Evolutionary conservation across 768 basidiomycete species (phyloP).

Genomic region (Hericium alpestre): DNA sequence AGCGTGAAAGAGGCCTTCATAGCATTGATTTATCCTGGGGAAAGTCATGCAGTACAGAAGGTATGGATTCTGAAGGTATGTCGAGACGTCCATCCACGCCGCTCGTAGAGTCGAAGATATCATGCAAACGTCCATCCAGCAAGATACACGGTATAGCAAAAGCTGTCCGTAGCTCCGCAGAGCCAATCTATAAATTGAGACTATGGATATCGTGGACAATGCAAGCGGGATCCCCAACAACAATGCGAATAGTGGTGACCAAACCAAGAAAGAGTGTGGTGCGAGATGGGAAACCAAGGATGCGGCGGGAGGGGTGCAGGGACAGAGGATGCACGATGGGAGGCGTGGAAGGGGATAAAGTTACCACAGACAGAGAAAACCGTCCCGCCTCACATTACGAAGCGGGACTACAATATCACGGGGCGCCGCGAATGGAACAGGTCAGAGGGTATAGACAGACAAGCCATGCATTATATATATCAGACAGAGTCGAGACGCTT

Average conservation of each 20-base stretch:
- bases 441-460: slow-evolving; percentile 10
- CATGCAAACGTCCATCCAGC: background rate
- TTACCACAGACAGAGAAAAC: background rate
- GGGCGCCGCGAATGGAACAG: background rate
- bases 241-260: background rate
- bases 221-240: background rate
- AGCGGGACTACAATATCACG: background rate
- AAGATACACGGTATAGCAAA: background rate
- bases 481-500: slow-evolving; percentile 1
- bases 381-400: background rate
- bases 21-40: too few species aligned
- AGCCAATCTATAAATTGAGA: background rate
- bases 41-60: too few species aligned
- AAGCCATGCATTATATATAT: slow-evolving; percentile 8
- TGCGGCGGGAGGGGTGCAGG: background rate
- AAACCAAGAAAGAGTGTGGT: background rate
- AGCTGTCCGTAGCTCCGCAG: background rate
- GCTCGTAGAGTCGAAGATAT: background rate
- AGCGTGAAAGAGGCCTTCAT: too few species aligned
- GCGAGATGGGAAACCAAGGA: background rate
- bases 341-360: background rate
- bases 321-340: background rate
- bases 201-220: background rate
- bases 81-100: too few species aligned
- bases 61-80: too few species aligned